Conservation (phyloP, 1,284 basidiomycete genomes). For the Irpex sp. region DNA sequence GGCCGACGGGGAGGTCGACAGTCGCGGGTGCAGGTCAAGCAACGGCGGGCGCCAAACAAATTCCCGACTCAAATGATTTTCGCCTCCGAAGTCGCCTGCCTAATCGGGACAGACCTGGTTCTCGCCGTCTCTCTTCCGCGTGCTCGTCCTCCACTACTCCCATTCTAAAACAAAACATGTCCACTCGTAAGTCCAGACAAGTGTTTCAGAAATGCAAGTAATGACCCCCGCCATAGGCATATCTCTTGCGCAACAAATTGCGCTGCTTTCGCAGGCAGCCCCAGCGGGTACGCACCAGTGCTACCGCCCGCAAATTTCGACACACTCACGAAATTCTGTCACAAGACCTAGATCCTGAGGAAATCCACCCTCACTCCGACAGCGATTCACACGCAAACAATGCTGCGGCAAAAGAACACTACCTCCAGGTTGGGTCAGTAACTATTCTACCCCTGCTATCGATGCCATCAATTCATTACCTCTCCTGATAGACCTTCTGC, state of each 20-base stretch:
- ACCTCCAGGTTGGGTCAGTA: slow-evolving; percentile 77
- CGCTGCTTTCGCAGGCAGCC: slow-evolving; percentile 68
- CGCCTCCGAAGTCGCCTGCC: slow-evolving; percentile 9
- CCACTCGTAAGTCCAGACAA: too few relatives aligned
- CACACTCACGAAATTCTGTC: slow-evolving; percentile 18
- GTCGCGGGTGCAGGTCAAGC: slow-evolving; percentile 1
- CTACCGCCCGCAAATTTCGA: slow-evolving; percentile 9
- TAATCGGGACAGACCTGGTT: slow-evolving; percentile 7
- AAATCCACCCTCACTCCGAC: slow-evolving; percentile 35
- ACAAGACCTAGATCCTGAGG: slow-evolving; percentile 79
- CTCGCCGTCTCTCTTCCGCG: slow-evolving; percentile 1
- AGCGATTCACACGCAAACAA: neutral
- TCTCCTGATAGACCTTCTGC: slow-evolving; percentile 54
- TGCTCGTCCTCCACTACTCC: slow-evolving; percentile 1
- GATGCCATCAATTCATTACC: slow-evolving; percentile 7
- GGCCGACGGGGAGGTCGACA: slow-evolving; percentile 3
- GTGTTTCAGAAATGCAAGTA: too few relatives aligned
- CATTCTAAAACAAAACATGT: neutral
- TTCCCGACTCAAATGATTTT: slow-evolving; percentile 9
- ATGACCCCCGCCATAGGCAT: slow-evolving; percentile 37
- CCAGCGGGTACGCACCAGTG: slow-evolving; percentile 48
- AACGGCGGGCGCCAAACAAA: slow-evolving; percentile 4
- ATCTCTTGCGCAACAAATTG: slow-evolving; percentile 80
- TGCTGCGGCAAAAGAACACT: slow-evolving; percentile 64
- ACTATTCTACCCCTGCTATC: slow-evolving; percentile 4